Percentiles rank a stretch among this genome's conserved stretches.
Evolutionary conservation across 441 rosid genomes (phyloP).

Genomic region (Viola pubescens): DNA sequence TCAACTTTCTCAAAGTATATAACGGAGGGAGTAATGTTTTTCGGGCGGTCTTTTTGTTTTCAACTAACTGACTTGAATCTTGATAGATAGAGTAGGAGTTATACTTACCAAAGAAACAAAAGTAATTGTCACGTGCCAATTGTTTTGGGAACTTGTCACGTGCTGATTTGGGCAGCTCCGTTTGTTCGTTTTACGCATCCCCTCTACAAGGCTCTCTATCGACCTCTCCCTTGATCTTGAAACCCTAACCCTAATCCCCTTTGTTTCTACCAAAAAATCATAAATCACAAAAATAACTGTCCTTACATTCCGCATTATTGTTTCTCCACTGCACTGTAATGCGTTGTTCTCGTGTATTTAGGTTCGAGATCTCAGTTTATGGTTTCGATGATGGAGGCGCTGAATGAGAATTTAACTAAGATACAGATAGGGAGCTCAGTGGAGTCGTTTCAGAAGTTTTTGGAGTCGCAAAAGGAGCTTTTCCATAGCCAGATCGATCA

Average conservation of each 20-base stretch:
- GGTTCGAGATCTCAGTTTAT: slow-evolving; percentile 30
- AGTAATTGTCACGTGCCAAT: too few relatives aligned
- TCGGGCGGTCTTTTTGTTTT: too few relatives aligned
- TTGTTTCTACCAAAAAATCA: slow-evolving; percentile 2
- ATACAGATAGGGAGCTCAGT: slow-evolving; percentile 57
- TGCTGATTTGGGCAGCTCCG: too few relatives aligned
- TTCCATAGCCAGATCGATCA: slow-evolving; percentile 86
- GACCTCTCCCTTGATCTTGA: slow-evolving; percentile 2
- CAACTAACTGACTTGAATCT: too few relatives aligned
- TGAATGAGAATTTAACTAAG: slow-evolving; percentile 45
- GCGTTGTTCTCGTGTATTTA: slow-evolving; percentile 36
- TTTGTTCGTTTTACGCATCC: too few relatives aligned
- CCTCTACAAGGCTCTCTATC: too few relatives aligned
- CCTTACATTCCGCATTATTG: slow-evolving; percentile 6
- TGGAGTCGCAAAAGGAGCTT: slow-evolving; percentile 64
- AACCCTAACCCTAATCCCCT: slow-evolving; percentile 48
- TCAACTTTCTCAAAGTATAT: too few relatives aligned
- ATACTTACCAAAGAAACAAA: too few relatives aligned
- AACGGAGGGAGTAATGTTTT: too few relatives aligned
- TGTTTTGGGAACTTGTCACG: too few relatives aligned
- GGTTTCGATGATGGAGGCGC: slow-evolving; percentile 49
- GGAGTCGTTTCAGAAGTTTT: slow-evolving; percentile 51
- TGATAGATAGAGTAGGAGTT: too few relatives aligned
- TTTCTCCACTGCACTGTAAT: slow-evolving; percentile 31
- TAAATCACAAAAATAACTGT: slow-evolving; percentile 1